Conservation (phyloP, 768 basidiomycete genomes). For the Coprinopsis strossmayeri region DNA sequence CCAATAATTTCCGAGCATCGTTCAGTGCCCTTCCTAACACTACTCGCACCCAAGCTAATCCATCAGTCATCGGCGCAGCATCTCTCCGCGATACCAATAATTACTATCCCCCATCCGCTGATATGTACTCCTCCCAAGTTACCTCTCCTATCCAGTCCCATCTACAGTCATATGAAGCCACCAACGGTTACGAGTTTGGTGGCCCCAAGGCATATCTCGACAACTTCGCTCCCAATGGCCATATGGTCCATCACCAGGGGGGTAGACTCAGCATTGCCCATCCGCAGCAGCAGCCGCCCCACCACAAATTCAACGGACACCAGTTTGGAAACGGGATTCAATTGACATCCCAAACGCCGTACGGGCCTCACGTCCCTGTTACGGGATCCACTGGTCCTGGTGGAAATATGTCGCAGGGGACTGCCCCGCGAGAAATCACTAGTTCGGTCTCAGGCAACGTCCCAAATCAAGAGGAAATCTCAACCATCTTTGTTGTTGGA, state of each 20-base stretch:
- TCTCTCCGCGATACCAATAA: slow-evolving; percentile 29
- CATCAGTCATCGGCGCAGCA: slow-evolving; percentile 24
- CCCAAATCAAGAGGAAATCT: slow-evolving; percentile 73
- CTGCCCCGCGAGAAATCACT: slow-evolving; percentile 21
- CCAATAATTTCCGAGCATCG: slow-evolving; percentile 24
- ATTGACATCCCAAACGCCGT: slow-evolving; percentile 70
- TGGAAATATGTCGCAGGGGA: slow-evolving; percentile 10
- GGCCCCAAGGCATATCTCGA: slow-evolving; percentile 27
- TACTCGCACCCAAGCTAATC: slow-evolving; percentile 32
- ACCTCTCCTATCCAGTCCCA: slow-evolving; percentile 35
- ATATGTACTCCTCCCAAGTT: slow-evolving; percentile 29
- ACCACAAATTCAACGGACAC: slow-evolving; percentile 20
- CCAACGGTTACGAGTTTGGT: slow-evolving; percentile 29
- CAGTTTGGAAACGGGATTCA: slow-evolving; percentile 31
- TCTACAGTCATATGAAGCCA: slow-evolving; percentile 29
- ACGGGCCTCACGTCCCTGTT: slow-evolving; percentile 59
- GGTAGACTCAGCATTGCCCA: slow-evolving; percentile 18
- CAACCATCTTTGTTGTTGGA: slow-evolving; percentile 96
- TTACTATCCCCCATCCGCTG: slow-evolving; percentile 26
- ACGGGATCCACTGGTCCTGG: slow-evolving; percentile 23
- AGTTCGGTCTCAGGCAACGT: slow-evolving; percentile 21
- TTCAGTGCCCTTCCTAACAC: slow-evolving; percentile 36
- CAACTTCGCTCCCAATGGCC: slow-evolving; percentile 18
- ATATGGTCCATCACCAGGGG: slow-evolving; percentile 17
- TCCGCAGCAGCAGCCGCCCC: slow-evolving; percentile 23